Evolutionary conservation across 179 eudicot genomes (phyloP).

Genomic region (Patellifolia procumbens): DNA sequence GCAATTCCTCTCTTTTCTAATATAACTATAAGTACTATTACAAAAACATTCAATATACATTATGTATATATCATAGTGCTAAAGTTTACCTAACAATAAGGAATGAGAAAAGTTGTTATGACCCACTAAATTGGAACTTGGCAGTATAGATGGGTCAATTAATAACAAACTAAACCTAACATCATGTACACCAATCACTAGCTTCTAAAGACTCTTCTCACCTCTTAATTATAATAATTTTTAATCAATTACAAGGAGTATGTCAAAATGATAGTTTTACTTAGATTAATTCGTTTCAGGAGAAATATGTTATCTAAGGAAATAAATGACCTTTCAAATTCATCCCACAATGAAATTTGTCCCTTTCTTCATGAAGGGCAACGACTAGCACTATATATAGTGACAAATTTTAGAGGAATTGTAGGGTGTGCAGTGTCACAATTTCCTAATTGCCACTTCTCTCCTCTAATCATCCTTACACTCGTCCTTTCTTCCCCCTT

Average conservation of each 20-base stretch:
- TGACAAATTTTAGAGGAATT: neutral
- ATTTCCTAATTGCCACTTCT: conserved; percentile 26
- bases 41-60: no score
- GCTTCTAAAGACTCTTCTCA: neutral
- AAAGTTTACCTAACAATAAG: no score
- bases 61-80: no score
- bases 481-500: conserved; percentile 23
- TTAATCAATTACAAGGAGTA: neutral
- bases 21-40: no score
- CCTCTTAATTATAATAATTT: no score
- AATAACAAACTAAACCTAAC: neutral
- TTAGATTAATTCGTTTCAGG: neutral
- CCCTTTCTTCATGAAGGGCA: no score
- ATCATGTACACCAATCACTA: no score
- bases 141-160: neutral
- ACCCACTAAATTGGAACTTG: conserved; percentile 1
- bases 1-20: no score
- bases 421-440: conserved; percentile 16
- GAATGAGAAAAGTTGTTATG: neutral
- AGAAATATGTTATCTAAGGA: neutral
- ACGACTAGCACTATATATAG: neutral
- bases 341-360: neutral
- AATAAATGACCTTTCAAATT: neutral
- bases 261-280: neutral
- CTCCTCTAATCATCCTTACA: conserved; percentile 15